Evolutionary conservation across 1,284 basidiomycete species (phyloP).

Genomic region (Puccinia sorghi): DNA sequence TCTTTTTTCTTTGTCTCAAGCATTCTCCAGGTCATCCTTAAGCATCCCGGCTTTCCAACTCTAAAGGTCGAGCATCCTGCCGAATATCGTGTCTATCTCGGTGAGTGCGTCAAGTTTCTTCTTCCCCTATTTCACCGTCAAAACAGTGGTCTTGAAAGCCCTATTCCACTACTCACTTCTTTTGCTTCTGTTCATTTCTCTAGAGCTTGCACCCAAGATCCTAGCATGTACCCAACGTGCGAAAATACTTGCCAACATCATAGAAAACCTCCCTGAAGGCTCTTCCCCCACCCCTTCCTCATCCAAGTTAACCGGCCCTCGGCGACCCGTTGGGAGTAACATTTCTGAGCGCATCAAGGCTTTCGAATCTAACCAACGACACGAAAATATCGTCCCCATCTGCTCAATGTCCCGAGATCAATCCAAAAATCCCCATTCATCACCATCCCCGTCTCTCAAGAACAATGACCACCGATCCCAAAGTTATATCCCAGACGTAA

Average conservation of each 20-base stretch:
- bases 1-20: constrained; percentile 1
- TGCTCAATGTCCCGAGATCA: constrained; percentile 9
- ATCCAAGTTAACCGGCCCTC: not conserved
- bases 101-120: constrained; percentile 43
- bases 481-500: constrained; percentile 4
- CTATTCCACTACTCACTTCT: too few species aligned
- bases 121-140: not conserved
- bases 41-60: constrained; percentile 37
- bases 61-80: constrained; percentile 21
- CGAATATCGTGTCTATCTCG: constrained; percentile 42
- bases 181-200: not conserved
- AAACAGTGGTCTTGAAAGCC: too few species aligned
- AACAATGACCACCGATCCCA: constrained; percentile 3
- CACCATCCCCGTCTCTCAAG: constrained; percentile 4
- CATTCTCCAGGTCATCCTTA: constrained; percentile 39
- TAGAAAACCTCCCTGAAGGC: not conserved
- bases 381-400: not conserved
- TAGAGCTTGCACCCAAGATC: constrained; percentile 41
- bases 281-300: constrained; percentile 3
- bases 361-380: constrained; percentile 12
- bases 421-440: constrained; percentile 1
- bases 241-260: constrained; percentile 17
- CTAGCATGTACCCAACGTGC: constrained; percentile 35
- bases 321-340: constrained; percentile 22
- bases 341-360: constrained; percentile 39